Conservation (phyloP, 2,329 filamentous ascomycete species). For the Thelonectria discophora region DNA sequence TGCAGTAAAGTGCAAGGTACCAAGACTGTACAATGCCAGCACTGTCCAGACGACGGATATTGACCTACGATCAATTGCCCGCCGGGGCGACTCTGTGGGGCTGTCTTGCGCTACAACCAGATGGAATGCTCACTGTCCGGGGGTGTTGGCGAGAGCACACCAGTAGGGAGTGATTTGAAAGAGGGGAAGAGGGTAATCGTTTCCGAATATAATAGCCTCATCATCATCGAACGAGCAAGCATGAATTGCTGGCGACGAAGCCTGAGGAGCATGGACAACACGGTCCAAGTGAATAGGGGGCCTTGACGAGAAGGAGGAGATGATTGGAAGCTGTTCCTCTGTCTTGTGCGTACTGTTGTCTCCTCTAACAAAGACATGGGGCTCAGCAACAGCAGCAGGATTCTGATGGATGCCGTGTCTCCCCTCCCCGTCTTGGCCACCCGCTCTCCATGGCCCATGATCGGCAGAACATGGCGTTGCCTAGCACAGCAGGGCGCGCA, state of each 20-base stretch:
- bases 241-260: background rate
- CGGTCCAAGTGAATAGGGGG: slow-evolving; percentile 8
- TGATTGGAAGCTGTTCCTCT: slow-evolving; percentile 7
- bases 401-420: background rate
- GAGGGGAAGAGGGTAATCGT: slow-evolving; percentile 10
- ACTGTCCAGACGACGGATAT: slow-evolving; percentile 6
- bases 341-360: slow-evolving; percentile 1
- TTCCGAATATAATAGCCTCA: background rate
- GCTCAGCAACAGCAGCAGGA: slow-evolving; percentile 10
- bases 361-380: background rate
- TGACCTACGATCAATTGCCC: slow-evolving; percentile 23
- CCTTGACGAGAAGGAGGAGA: background rate
- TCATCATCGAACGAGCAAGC: slow-evolving; percentile 1
- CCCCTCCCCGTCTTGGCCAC: background rate
- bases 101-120: slow-evolving; percentile 15
- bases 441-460: background rate
- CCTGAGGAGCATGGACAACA: slow-evolving; percentile 10
- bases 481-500: background rate
- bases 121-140: slow-evolving; percentile 24
- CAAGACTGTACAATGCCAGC: background rate
- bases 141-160: slow-evolving; percentile 7
- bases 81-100: slow-evolving; percentile 20
- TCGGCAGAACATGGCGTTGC: background rate
- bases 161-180: slow-evolving; percentile 11
- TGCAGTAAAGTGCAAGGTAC: slow-evolving; percentile 7